Percentiles rank a stretch among this genome's conserved stretches.
phyloP scores from a whole-genome alignment of 768 basidiomycete genomes.

The Termitomyces sp. region DNA sequence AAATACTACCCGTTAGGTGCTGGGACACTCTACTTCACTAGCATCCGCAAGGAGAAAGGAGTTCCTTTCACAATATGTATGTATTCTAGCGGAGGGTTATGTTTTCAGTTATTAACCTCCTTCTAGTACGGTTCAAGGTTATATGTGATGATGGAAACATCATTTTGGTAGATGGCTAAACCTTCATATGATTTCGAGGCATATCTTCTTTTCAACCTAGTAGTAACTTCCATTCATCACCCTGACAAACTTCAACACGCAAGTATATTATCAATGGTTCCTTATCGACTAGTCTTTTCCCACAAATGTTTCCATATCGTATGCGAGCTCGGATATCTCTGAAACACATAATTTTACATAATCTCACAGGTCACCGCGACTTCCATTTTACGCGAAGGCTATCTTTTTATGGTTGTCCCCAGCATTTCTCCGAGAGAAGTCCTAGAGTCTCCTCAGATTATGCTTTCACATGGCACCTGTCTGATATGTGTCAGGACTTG shows the following conservation, averaged over 20 bases:
- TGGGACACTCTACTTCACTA: slow-evolving; percentile 81
- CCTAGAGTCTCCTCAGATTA: neutral
- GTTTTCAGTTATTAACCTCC: neutral
- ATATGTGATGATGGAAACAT: slow-evolving; percentile 57
- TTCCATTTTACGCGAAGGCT: neutral
- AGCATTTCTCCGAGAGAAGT: neutral
- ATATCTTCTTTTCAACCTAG: neutral
- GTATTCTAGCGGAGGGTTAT: slow-evolving; percentile 15
- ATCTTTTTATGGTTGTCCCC: neutral
- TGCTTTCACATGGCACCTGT: neutral
- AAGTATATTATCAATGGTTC: neutral
- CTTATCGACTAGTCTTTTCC: neutral
- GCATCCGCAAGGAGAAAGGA: slow-evolving; percentile 73
- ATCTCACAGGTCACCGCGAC: neutral
- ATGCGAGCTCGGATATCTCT: neutral
- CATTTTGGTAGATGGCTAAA: slow-evolving; percentile 34
- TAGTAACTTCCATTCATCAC: neutral
- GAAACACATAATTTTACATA: neutral
- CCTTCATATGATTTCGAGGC: slow-evolving; percentile 14
- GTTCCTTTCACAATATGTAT: slow-evolving; percentile 61
- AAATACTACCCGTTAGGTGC: slow-evolving; percentile 34
- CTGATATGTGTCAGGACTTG: neutral
- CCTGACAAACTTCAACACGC: neutral
- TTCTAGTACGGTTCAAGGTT: slow-evolving; percentile 59
- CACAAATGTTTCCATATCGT: neutral